A percentile compares a stretch with the other conserved stretches of the same genome.
Evolutionary conservation across 2,329 filamentous ascomycete species (phyloP).

Genomic region (Madurella fahalii): DNA sequence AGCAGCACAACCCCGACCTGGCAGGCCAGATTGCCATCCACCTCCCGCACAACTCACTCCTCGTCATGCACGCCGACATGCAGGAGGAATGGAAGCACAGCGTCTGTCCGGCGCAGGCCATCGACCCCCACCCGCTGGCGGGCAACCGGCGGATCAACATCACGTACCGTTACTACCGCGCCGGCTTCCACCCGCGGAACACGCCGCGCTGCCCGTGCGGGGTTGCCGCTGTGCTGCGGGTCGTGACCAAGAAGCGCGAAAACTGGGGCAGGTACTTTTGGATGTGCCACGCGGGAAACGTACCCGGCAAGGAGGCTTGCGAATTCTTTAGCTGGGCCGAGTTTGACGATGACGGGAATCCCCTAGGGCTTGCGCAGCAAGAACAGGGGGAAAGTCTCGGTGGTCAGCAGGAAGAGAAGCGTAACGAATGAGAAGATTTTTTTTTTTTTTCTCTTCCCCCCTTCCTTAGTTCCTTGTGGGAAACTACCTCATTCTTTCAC

Average conservation of each 20-base stretch:
- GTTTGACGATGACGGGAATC: slow-evolving; percentile 82
- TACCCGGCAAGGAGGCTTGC: slow-evolving; percentile 66
- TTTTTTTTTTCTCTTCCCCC: neutral
- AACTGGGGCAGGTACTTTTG: slow-evolving; percentile 78
- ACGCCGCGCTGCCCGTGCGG: slow-evolving; percentile 77
- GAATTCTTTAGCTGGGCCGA: slow-evolving; percentile 80
- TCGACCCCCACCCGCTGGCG: slow-evolving; percentile 80
- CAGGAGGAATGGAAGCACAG: slow-evolving; percentile 96
- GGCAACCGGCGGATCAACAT: slow-evolving; percentile 83
- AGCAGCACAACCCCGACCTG: slow-evolving; percentile 48
- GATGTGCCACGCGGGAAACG: slow-evolving; percentile 81
- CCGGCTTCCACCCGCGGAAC: slow-evolving; percentile 67
- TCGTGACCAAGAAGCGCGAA: slow-evolving; percentile 73
- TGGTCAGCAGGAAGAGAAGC: neutral
- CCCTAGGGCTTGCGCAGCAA: slow-evolving; percentile 31
- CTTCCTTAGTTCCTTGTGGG: neutral
- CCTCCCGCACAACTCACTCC: slow-evolving; percentile 86
- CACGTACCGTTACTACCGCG: slow-evolving; percentile 85
- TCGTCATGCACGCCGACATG: slow-evolving; percentile 97
- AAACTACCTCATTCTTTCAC: too few species aligned
- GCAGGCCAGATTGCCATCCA: slow-evolving; percentile 90
- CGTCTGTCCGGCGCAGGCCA: slow-evolving; percentile 68
- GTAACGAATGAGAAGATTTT: neutral
- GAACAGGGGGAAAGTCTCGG: neutral
- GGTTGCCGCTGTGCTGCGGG: slow-evolving; percentile 65